Conservation (phyloP, 192 early-diverging fungal species). For the Cladochytrium replicatum region DNA sequence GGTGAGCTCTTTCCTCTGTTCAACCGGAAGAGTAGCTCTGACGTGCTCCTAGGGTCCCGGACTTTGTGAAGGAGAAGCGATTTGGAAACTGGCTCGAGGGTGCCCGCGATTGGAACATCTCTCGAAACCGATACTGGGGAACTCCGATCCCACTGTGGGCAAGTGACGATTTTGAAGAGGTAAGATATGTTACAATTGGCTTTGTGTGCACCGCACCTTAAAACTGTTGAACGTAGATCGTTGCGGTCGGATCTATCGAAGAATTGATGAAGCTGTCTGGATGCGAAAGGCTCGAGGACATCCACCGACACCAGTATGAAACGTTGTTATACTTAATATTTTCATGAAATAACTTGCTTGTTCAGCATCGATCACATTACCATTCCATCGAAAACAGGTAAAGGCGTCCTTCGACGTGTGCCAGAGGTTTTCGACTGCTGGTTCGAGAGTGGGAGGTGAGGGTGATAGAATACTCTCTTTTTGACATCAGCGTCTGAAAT, state of each 20-base stretch:
- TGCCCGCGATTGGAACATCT: slow-evolving; percentile 96
- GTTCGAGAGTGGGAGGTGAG: slow-evolving; percentile 82
- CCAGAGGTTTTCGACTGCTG: slow-evolving; percentile 99
- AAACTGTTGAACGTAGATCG: too few relatives aligned
- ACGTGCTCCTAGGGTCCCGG: slow-evolving; percentile 56
- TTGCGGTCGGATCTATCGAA: slow-evolving; percentile 82
- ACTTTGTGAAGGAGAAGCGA: slow-evolving; percentile 91
- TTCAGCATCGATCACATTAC: slow-evolving; percentile 97
- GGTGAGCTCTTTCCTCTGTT: too few relatives aligned
- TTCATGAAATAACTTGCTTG: too few relatives aligned
- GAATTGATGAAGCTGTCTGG: slow-evolving; percentile 88
- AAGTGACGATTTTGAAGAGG: slow-evolving; percentile 81
- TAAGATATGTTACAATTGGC: not conserved
- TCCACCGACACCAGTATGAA: slow-evolving; percentile 77
- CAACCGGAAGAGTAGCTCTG: slow-evolving; percentile 1
- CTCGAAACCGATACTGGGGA: slow-evolving; percentile 98
- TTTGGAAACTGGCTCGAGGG: slow-evolving; percentile 96
- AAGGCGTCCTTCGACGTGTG: slow-evolving; percentile 72
- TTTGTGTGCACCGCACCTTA: not conserved
- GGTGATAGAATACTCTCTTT: too few relatives aligned
- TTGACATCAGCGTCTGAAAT: not conserved
- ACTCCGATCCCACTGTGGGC: slow-evolving; percentile 99
- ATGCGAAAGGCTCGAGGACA: slow-evolving; percentile 64
- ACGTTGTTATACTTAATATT: too few relatives aligned
- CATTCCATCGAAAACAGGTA: slow-evolving; percentile 86